Evolutionary conservation across 2,329 filamentous ascomycete species (phyloP).

Genomic region (Pyrenophora seminiperda): DNA sequence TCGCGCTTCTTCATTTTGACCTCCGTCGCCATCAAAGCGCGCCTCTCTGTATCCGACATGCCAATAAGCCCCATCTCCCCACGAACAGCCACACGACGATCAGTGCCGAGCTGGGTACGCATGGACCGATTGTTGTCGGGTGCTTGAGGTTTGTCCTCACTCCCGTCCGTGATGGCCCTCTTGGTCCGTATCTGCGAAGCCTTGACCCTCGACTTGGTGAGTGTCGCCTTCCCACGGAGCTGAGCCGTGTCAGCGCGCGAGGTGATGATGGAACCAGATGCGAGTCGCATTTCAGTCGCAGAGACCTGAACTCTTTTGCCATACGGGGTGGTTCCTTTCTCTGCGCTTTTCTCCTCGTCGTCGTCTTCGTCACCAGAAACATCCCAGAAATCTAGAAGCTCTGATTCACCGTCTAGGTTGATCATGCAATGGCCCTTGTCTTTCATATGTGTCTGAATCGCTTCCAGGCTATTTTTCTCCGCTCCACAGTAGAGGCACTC

Average conservation of each 20-base stretch:
- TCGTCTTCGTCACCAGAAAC: constrained; percentile 9
- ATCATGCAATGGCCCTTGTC: constrained; percentile 46
- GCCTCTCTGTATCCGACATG: constrained; percentile 20
- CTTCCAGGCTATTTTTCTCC: constrained; percentile 26
- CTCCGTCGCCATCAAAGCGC: constrained; percentile 19
- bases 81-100: constrained; percentile 22
- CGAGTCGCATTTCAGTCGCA: constrained; percentile 23
- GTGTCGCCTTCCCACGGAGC: constrained; percentile 14
- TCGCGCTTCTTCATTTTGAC: constrained; percentile 27
- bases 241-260: constrained; percentile 17
- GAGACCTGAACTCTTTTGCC: constrained; percentile 10
- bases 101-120: neutral
- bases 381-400: constrained; percentile 44
- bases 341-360: neutral
- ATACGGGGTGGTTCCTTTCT: too few relatives aligned
- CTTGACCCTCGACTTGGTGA: constrained; percentile 13
- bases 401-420: constrained; percentile 40
- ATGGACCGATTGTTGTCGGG: neutral
- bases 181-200: constrained; percentile 10
- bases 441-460: constrained; percentile 45
- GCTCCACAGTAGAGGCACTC: constrained; percentile 47
- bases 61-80: constrained; percentile 26
- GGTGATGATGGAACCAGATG: constrained; percentile 21
- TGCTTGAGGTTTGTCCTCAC: neutral
- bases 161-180: constrained; percentile 4